Percentiles rank a stretch among this genome's conserved stretches.
phyloP scores from a whole-genome alignment of 169 alveolate species.

The Babesia bigemina region DNA sequence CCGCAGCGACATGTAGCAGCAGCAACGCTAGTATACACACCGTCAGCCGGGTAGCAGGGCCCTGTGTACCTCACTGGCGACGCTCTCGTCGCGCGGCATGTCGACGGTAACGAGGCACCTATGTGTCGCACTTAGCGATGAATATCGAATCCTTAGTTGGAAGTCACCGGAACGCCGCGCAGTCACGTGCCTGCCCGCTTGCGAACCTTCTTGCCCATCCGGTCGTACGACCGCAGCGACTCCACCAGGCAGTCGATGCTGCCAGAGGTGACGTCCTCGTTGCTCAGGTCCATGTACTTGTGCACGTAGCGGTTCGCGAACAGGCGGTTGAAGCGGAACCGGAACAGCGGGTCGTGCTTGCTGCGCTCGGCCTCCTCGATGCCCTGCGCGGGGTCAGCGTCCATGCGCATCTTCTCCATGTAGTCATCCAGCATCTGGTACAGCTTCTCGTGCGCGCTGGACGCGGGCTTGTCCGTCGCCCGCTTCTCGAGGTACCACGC shows the following conservation, averaged over 20 bases:
- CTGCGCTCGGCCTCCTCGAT: constrained; percentile 71
- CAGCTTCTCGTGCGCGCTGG: constrained; percentile 38
- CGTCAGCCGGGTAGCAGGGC: background rate
- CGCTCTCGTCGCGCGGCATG: no score
- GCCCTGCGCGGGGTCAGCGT: constrained; percentile 76
- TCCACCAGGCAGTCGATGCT: constrained; percentile 51
- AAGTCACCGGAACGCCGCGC: background rate
- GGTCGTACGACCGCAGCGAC: constrained; percentile 12
- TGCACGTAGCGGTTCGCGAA: constrained; percentile 63
- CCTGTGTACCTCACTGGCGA: background rate
- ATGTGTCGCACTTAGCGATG: no score
- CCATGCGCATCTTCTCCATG: constrained; percentile 73
- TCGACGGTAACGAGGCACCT: no score
- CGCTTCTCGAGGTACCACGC: constrained; percentile 45
- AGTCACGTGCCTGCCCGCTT: constrained; percentile 3
- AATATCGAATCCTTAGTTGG: no score
- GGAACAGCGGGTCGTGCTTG: constrained; percentile 71
- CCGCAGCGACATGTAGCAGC: background rate
- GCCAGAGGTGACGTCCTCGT: constrained; percentile 60
- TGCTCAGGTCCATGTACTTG: constrained; percentile 63
- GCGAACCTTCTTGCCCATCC: constrained; percentile 2
- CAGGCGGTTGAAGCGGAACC: constrained; percentile 72
- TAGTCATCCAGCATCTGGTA: constrained; percentile 70
- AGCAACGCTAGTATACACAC: background rate
- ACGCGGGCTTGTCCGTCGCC: constrained; percentile 14